Evolutionary conservation across 768 basidiomycete genomes (phyloP), one percentile per base, ranked within the genome.

Genomic region (Boletus insuetus): DNA sequence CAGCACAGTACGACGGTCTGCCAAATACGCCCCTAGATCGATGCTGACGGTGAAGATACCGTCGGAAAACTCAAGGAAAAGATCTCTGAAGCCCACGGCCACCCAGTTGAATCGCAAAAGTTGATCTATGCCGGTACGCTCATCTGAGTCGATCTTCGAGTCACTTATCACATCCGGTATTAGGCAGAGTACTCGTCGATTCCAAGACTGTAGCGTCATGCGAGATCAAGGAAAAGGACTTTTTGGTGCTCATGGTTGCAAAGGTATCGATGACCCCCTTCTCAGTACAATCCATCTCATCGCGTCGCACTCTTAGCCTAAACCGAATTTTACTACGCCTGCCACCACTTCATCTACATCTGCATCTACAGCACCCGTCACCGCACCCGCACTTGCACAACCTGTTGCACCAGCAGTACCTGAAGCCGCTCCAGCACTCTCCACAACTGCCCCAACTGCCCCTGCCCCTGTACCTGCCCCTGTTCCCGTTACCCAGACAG

Each of bases 221-320:
- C 66, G 84, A 88, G 51, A 91, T 98, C 79, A 95, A 97, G 76
- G 96, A 98, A 74, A 98, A 97, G 77, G 96, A 97, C 72, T 99
- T 99, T 76, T 76, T 98, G 56, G 97, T 99, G n/a, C 84, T 99
- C 41, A 99, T 98, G 96, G 91, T 98, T 34, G 84, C 94, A 48
- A 98, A 97, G 85, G 95, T 95, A 58, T 53, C 43, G 35, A 42
- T 48, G 76, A 42, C 38, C 20, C 34, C 19, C n/a, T 50, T 50
- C 31, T 22, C 35, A 38, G 20, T 40, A 11, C 39, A 14, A 49
- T 12, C 37, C 22, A 14, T 34, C 52, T 61, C 24, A 63, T 44
- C 51, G 34, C 31, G 6, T 32, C 51, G 51, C 31, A 46, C 48
- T 34, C 51, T 39, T 48, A 87, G 86, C 85, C 82, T 38, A 87